Evolutionary conservation across 306 rosid species (phyloP).

Genomic region (Fagus crenata): DNA sequence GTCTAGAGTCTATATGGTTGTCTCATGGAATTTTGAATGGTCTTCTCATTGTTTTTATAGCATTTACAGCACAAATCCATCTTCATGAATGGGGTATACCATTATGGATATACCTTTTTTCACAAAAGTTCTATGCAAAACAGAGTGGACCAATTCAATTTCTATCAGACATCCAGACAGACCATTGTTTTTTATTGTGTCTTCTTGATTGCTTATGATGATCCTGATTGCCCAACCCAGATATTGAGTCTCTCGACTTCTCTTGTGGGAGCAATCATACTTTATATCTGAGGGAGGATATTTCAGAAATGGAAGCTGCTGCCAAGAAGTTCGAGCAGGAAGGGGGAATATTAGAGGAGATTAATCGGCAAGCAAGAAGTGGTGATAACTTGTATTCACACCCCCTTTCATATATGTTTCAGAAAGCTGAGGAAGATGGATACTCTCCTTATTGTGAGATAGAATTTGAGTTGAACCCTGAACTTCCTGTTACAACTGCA

Average conservation of each 20-base stretch:
- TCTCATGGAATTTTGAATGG: conserved; percentile 5
- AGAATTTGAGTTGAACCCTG: conserved; percentile 47
- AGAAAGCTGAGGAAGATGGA: conserved; percentile 62
- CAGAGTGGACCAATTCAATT: neutral
- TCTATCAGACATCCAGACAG: neutral
- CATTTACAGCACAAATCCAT: neutral
- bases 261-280: conserved; percentile 60
- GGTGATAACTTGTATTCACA: conserved; percentile 59
- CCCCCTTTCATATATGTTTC: conserved; percentile 51
- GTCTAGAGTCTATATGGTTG: conserved; percentile 17
- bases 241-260: conserved; percentile 60
- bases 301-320: conserved; percentile 78
- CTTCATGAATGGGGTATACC: neutral
- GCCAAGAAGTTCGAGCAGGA: conserved; percentile 81
- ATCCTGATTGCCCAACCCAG: conserved; percentile 40
- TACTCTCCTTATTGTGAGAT: conserved; percentile 68
- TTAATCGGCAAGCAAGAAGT: conserved; percentile 44
- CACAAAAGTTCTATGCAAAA: neutral
- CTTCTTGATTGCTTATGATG: conserved; percentile 11
- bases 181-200: neutral
- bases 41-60: neutral
- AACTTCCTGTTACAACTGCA: conserved; percentile 32
- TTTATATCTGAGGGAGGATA: conserved; percentile 70
- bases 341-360: conserved; percentile 48
- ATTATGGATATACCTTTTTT: neutral